Base-by-base conservation (phyloP, 2,329 filamentous ascomycete genomes). In the Alternaria sp. region DNA sequence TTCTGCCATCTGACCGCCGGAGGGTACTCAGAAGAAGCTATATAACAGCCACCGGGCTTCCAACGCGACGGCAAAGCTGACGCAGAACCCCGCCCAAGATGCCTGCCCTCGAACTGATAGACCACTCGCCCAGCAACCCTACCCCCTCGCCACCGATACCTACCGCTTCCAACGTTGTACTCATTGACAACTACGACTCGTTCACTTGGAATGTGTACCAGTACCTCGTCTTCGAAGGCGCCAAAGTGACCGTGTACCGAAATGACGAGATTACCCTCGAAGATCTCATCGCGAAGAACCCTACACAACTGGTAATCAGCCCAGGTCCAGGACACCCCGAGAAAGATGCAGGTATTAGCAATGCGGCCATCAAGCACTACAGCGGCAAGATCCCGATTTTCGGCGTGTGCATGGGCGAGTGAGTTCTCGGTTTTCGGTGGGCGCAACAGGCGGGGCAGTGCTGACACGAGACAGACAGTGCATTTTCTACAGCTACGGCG, bases 171-270 rank as follows among this genome's bases (percentile, higher is more conserved):
- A 98, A 98, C 81, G 87, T 99, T 62, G 88, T 99, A 67, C 87
- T 99, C 68, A 97, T 99, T 75, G 96, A 99, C 85, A 99, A 99
- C 82, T 99, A 98, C 82, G 96, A 99, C 82, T 98, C 96, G 4
- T 99, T 99, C 81, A 97, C 95, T 63, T 99, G 94, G 93, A 99
- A 99, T 78, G 93, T 99, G 63, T 99, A 98, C 81, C 96, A 99
- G 81, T 99, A 99, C 76, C 89, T 99, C 2, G 91, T 95, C 7
- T 89, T 99, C n/a, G 96, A 98, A 80, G 96, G 96, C 30, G 96
- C 96, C 26, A 92, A 85, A 1, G 96, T 97, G 55, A 92, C 90
- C 5, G 96, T 99, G 20, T 92, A 90, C 82, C 89, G 96, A 73
- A 99, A 99, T 78, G 95, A 99, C 81, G 89, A 97, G 80, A 90